phyloP scores from a whole-genome alignment of 495 filamentous ascomycete genomes.

The Monascus purpureus region DNA sequence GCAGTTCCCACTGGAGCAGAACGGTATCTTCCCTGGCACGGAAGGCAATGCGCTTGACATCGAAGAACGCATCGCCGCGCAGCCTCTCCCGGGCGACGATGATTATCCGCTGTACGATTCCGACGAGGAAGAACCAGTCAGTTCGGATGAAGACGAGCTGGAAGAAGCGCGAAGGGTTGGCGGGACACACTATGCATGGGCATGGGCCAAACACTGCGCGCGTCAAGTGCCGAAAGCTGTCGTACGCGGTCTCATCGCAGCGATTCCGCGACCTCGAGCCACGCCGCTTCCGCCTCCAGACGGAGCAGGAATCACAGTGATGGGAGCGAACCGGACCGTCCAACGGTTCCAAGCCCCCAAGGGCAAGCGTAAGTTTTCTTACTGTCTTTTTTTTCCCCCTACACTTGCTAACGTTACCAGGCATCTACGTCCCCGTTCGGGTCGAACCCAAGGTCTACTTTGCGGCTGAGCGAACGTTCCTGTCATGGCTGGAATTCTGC shows the following conservation, averaged over 20 bases:
- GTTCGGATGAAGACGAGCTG: conserved; percentile 44
- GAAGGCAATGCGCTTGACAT: conserved; percentile 49
- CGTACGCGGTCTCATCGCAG: conserved; percentile 27
- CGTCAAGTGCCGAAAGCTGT: conserved; percentile 24
- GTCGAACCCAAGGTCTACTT: conserved; percentile 98
- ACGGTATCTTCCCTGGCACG: conserved; percentile 23
- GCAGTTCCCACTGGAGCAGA: conserved; percentile 2
- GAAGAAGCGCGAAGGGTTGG: conserved; percentile 62
- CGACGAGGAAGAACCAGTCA: conserved; percentile 66
- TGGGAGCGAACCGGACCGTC: conserved; percentile 40
- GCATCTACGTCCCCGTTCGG: conserved; percentile 86
- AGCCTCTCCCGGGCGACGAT: conserved; percentile 40
- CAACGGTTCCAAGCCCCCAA: conserved; percentile 71
- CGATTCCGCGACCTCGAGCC: conserved; percentile 46
- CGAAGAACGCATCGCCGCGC: conserved; percentile 58
- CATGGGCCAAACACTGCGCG: conserved; percentile 36
- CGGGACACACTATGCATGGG: conserved; percentile 52
- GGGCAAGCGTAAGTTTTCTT: conserved; percentile 52
- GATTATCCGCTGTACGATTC: conserved; percentile 89
- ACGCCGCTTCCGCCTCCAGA: conserved; percentile 43
- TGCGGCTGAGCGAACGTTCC: conserved; percentile 87
- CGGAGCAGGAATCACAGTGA: conserved; percentile 29
- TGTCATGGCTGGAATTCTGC: conserved; percentile 94
- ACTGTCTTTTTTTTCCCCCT: background rate
- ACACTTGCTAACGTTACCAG: conserved; percentile 13